Evolutionary conservation across 2,329 filamentous ascomycete genomes (phyloP), one percentile per base, ranked within the genome.

Genomic region (Talaromyces sp.): DNA sequence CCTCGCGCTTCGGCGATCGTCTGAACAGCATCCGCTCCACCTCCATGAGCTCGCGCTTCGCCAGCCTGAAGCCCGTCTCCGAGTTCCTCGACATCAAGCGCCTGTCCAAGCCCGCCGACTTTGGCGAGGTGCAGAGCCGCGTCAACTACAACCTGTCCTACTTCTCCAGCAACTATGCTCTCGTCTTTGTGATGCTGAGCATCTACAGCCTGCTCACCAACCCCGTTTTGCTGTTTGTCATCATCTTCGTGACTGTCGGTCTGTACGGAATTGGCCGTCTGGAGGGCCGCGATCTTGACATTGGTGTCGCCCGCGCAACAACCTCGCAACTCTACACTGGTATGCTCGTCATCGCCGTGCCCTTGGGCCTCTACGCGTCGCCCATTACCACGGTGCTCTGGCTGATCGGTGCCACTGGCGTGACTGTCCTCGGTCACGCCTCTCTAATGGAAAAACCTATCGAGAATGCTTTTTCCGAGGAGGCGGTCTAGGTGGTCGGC

Each of bases 401-500:
- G 95, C 85, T 99, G 75, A 92, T 98, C 73, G 95, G 95, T 75
- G 95, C 95, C 70, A 93, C 90, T 69, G 93, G 92, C 76, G 92
- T 97, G 75, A 91, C 88, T 75, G 96, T 98, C 69, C 82, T 98
- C 68, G 95, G 95, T 79, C 95, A 99, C 81, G 95, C 95, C 69
- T 85, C 92, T 66, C 87, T 98, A 75, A 88, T 98, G 89, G 93
- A 98, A 77, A 97, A 96, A 86, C 93, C 93, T 63, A 96, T 98
- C 83, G 95, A 98, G 88, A 93, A 96, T 93, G 93, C 93, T 97
- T 99, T 99, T 97, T 97, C 93, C 85, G 95, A 96, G 93, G 95
- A 99, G 93, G 93, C 95, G 93, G 95, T 99, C 90, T 99, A 98
- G 88, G 85, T 96, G 93, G 93, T 98, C 95, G 93, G 92, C 93